Evolutionary conservation across 2,329 filamentous ascomycete species (phyloP), one percentile per base, ranked within the genome.

Genomic region (Clarireedia sp.): DNA sequence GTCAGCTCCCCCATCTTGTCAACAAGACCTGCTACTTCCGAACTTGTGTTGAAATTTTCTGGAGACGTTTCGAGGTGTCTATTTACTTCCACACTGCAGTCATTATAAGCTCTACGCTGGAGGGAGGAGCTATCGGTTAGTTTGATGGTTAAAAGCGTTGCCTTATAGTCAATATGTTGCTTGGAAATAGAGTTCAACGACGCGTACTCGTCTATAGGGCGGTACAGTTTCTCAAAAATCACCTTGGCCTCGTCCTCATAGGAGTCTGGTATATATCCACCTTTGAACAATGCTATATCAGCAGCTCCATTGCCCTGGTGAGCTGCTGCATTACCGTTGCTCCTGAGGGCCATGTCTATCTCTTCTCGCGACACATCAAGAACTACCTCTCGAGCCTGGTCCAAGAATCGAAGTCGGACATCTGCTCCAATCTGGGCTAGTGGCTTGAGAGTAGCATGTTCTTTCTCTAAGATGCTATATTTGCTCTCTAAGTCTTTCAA

Each of bases 361-460:
- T 48, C 21, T 10, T 4, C n/a, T 21, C 23, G 10, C 3, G 33
- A 2, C 6, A 29, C 19, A 6, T 5, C 1, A 2, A 50, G 29
- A 6, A 26, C 19, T 0, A 12, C 26, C 9, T 44, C 24, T 48
- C 43, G 36, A n/a, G 46, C 55, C 45, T 57, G 48, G 1, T 58
- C 46, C 1, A 58, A 36, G 29, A 49, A 58, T 0, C 51, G 37
- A 26, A 26, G 12, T 14, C 55, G 23, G 10, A 57, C 44, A 5
- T 49, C 55, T 24, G 24, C 55, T 37, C 51, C 51, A 38, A 55
- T 53, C 14, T 58, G 26, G 3, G 46, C 45, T n/a, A 56, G n/a
- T 8, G 56, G 56, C 10, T 47, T 17, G n/a, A 14, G 7, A 14
- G 21, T 16, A 41, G 36, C 21, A 5, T 21, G 6, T 0, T 5